Conservation (phyloP, 1,284 basidiomycete species). For the Cutaneotrichosporon arboriforme region DNA sequence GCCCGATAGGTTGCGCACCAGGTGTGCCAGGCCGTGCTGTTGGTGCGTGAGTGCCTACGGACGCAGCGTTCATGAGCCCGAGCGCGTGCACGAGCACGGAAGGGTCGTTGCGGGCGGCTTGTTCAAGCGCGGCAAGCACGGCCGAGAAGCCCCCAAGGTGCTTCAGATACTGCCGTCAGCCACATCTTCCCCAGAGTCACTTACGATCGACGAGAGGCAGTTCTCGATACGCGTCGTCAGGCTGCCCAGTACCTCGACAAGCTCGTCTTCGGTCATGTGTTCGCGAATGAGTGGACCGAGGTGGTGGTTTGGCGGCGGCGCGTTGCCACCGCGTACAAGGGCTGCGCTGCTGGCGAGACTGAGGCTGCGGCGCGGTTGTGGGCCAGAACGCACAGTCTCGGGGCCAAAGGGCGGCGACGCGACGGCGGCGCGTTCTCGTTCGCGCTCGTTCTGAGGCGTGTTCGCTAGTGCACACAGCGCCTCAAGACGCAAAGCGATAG, state of each 20-base stretch:
- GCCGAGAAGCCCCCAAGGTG: conserved; percentile 45
- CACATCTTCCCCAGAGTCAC: conserved; percentile 11
- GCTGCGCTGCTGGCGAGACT: neutral
- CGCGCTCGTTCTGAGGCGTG: conserved; percentile 32
- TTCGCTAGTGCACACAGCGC: conserved; percentile 61
- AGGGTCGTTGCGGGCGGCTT: conserved; percentile 39
- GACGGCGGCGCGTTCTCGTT: conserved; percentile 7
- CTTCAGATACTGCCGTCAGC: conserved; percentile 38
- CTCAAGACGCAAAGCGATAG: conserved; percentile 77
- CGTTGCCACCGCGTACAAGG: neutral
- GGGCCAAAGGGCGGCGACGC: conserved; percentile 49
- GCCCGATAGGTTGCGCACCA: no score
- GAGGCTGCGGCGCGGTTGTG: neutral
- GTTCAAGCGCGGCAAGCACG: conserved; percentile 46
- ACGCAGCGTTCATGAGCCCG: conserved; percentile 32
- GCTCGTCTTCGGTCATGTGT: conserved; percentile 68
- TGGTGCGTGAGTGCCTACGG: no score
- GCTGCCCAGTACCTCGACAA: conserved; percentile 68
- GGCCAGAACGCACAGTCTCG: conserved; percentile 26
- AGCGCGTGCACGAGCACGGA: conserved; percentile 36
- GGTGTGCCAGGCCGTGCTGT: no score
- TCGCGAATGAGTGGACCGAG: conserved; percentile 65
- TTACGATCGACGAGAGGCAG: conserved; percentile 59
- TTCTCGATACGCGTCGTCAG: conserved; percentile 74
- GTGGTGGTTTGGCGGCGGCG: conserved; percentile 14